phyloP scores from a whole-genome alignment of 495 filamentous ascomycete species.

The Penicillium manginii region DNA sequence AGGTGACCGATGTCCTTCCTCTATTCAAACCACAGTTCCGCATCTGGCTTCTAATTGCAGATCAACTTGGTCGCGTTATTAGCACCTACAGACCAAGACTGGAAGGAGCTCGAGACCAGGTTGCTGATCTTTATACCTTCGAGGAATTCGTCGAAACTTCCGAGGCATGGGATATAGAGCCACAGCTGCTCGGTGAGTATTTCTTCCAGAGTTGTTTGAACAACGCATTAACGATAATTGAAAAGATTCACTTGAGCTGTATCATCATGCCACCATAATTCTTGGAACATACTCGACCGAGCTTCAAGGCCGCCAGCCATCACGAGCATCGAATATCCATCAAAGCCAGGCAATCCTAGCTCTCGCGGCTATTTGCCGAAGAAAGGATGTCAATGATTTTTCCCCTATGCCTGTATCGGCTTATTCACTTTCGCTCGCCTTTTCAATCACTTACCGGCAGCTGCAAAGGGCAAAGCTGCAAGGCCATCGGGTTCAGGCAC shows the following conservation, averaged over 20 bases:
- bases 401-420: constrained; percentile 25
- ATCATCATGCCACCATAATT: constrained; percentile 26
- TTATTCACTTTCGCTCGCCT: constrained; percentile 28
- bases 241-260: constrained; percentile 24
- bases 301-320: constrained; percentile 21
- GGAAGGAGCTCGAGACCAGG: constrained; percentile 32
- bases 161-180: constrained; percentile 13
- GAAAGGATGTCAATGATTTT: constrained; percentile 12
- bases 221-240: constrained; percentile 2
- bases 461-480: constrained; percentile 19
- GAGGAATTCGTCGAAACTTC: constrained; percentile 53
- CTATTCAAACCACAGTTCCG: constrained; percentile 36
- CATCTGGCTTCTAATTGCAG: constrained; percentile 48
- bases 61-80: constrained; percentile 61
- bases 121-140: constrained; percentile 58
- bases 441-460: constrained; percentile 31
- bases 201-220: background rate
- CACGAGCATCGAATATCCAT: constrained; percentile 19
- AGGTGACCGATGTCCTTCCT: constrained; percentile 22
- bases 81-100: constrained; percentile 58
- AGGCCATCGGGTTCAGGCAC: constrained; percentile 16
- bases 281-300: constrained; percentile 25
- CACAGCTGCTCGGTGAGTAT: constrained; percentile 18
- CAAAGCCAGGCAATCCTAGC: constrained; percentile 24
- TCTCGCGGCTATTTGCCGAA: constrained; percentile 20